phyloP scores from a whole-genome alignment of 805 yeast species.

The Saitoella complicata region DNA sequence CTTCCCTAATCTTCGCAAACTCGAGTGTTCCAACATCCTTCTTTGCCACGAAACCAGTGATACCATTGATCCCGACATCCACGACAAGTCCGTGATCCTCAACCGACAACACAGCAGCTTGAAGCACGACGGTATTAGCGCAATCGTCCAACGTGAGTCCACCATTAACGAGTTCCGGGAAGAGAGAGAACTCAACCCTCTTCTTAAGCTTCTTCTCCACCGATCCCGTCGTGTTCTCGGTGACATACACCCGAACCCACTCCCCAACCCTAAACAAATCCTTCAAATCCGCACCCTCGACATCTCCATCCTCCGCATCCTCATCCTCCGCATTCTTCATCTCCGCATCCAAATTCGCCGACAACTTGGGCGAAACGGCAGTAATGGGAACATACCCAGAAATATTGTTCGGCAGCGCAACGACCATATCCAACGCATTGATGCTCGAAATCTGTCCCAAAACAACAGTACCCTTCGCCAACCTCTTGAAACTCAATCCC shows the following conservation, averaged over 20 bases:
- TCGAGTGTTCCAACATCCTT: conserved; percentile 28
- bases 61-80: conserved; percentile 43
- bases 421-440: conserved; percentile 42
- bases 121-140: conserved; percentile 45
- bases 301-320: conserved; percentile 22
- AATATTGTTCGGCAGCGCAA: conserved; percentile 67
- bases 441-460: conserved; percentile 61
- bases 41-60: conserved; percentile 59
- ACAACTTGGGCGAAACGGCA: conserved; percentile 47
- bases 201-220: conserved; percentile 31
- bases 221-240: conserved; percentile 30
- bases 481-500: conserved; percentile 41
- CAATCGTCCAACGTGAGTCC: conserved; percentile 44
- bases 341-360: conserved; percentile 37
- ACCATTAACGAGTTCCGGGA: conserved; percentile 57
- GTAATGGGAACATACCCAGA: conserved; percentile 67
- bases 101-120: conserved; percentile 57
- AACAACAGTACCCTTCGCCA: conserved; percentile 56
- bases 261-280: conserved; percentile 54
- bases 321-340: conserved; percentile 29
- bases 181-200: conserved; percentile 53
- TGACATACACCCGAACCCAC: conserved; percentile 73
- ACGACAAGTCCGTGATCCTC: conserved; percentile 88
- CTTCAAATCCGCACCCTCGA: conserved; percentile 38
- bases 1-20: conserved; percentile 26